Evolutionary conservation across 495 filamentous ascomycete genomes (phyloP).

Genomic region (Xeromyces bisporus): DNA sequence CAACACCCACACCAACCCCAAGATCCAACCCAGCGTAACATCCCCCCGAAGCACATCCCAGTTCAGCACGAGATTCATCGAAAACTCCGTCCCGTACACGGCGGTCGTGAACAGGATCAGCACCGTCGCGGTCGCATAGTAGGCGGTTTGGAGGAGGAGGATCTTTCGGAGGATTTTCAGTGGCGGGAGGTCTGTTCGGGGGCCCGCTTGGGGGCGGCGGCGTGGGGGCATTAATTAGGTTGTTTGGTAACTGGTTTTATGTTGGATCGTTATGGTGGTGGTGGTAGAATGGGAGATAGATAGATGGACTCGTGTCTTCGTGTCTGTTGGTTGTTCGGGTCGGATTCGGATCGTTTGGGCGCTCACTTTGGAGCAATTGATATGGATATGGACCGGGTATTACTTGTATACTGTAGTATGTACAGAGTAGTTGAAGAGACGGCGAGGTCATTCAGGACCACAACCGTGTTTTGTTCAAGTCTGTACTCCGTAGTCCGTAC

Average conservation of each 20-base stretch:
- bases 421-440: too few species aligned
- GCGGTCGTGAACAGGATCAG: conserved; percentile 80
- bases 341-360: too few species aligned
- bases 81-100: conserved; percentile 60
- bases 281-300: not conserved
- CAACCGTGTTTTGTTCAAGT: too few species aligned
- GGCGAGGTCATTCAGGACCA: too few species aligned
- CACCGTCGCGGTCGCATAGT: conserved; percentile 57
- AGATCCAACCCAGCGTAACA: conserved; percentile 80
- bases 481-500: too few species aligned
- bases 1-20: conserved; percentile 75
- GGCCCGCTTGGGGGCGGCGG: conserved; percentile 62
- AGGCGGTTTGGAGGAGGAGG: conserved; percentile 62
- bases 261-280: too few species aligned
- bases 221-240: conserved; percentile 58
- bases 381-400: too few species aligned
- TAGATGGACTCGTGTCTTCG: not conserved
- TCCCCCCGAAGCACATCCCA: conserved; percentile 78
- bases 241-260: too few species aligned
- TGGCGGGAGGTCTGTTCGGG: conserved; percentile 65
- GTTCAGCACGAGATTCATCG: conserved; percentile 52
- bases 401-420: too few species aligned
- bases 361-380: too few species aligned
- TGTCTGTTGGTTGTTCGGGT: too few species aligned
- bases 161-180: conserved; percentile 80